A percentile compares a stretch with the other conserved stretches of the same genome.
Evolutionary conservation across 2,329 filamentous ascomycete species (phyloP).

Genomic region (Huntiella decipiens): DNA sequence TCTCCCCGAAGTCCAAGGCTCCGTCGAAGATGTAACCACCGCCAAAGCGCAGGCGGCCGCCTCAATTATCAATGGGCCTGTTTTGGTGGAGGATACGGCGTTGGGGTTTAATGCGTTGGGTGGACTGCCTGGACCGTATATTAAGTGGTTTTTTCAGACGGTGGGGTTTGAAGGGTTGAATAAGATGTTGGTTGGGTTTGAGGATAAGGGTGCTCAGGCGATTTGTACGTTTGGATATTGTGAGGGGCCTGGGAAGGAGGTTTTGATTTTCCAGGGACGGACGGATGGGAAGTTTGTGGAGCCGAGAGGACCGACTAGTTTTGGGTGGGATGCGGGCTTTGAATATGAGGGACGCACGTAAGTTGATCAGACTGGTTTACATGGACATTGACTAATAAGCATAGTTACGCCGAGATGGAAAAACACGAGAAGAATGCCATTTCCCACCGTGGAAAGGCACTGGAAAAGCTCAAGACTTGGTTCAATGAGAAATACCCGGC

Average conservation of each 20-base stretch:
- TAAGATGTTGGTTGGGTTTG: constrained; percentile 71
- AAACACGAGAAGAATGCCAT: constrained; percentile 75
- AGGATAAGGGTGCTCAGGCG: constrained; percentile 79
- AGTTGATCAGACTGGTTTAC: constrained; percentile 15
- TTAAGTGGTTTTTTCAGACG: constrained; percentile 84
- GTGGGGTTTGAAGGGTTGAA: constrained; percentile 75
- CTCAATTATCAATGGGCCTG: constrained; percentile 50
- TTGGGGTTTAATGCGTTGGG: constrained; percentile 80
- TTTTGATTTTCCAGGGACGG: constrained; percentile 77
- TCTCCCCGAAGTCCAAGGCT: constrained; percentile 77
- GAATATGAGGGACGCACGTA: constrained; percentile 78
- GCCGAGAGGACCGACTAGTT: constrained; percentile 58
- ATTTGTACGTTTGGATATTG: constrained; percentile 94
- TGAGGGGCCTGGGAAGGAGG: constrained; percentile 63
- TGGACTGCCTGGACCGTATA: constrained; percentile 88
- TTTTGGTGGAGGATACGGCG: constrained; percentile 89
- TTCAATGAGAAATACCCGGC: constrained; percentile 29
- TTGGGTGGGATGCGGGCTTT: constrained; percentile 94
- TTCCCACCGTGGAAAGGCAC: constrained; percentile 75
- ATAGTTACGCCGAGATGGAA: constrained; percentile 81
- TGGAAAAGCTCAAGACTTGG: constrained; percentile 73
- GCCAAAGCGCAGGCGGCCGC: constrained; percentile 79
- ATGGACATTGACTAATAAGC: neutral
- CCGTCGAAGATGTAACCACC: constrained; percentile 72
- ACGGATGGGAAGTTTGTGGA: constrained; percentile 74